Evolutionary conservation across 768 basidiomycete species (phyloP).

Genomic region (Leccinum sublutescens): DNA sequence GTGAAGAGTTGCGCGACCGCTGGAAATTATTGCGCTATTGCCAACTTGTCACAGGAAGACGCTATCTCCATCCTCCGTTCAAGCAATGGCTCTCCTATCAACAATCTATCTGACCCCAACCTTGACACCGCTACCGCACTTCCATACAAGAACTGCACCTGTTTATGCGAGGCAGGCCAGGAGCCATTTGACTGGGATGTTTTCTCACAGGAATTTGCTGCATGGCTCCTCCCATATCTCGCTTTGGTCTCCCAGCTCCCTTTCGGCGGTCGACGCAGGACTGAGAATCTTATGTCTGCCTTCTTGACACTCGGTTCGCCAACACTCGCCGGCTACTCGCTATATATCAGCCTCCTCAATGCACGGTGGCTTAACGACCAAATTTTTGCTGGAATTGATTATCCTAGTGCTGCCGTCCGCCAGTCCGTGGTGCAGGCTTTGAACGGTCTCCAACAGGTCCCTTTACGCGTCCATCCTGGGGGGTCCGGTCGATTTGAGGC

Average conservation of each 20-base stretch:
- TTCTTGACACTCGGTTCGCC: constrained; percentile 47
- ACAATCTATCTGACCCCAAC: background rate
- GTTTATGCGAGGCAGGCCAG: constrained; percentile 7
- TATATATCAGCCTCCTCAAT: constrained; percentile 43
- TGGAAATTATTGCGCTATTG: background rate
- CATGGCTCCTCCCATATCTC: constrained; percentile 50
- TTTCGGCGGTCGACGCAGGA: constrained; percentile 39
- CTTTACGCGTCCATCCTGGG: constrained; percentile 33
- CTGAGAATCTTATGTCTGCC: constrained; percentile 44
- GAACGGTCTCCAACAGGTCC: constrained; percentile 42
- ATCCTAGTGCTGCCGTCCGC: constrained; percentile 18
- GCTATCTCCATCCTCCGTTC: background rate
- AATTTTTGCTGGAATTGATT: constrained; percentile 29
- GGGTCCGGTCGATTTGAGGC: constrained; percentile 35
- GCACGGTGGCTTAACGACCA: constrained; percentile 40
- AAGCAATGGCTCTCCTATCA: background rate
- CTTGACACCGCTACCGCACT: constrained; percentile 10
- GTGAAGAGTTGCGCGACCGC: background rate
- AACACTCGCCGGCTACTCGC: constrained; percentile 43
- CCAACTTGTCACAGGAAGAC: background rate
- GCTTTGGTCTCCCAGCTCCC: constrained; percentile 50
- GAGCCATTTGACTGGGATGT: constrained; percentile 19
- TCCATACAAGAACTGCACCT: constrained; percentile 1
- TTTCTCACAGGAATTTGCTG: constrained; percentile 37
- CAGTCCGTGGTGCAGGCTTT: constrained; percentile 34